A percentile compares a stretch with the other conserved stretches of the same genome.
These are phyloP conservation scores for Musa schizocarpa DNA, from an alignment of 176 grass and related monocot genomes.

Conservation along the genomic window DNA sequence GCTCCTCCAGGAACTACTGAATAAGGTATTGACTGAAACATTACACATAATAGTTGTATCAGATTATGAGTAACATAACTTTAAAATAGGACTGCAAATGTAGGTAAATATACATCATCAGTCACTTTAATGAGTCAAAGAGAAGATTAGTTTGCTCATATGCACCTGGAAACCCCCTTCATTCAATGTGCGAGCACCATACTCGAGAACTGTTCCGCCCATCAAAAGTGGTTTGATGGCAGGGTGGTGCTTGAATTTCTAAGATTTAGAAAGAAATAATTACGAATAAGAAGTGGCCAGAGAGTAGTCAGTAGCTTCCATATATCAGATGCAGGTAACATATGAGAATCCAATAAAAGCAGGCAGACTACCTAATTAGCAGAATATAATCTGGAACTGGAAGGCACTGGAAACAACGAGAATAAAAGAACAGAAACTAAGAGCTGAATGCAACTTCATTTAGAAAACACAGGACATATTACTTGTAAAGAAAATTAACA, in stretches of 20 bases:
- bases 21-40: conserved; percentile 90
- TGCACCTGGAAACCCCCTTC: conserved; percentile 94
- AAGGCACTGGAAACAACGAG: neutral
- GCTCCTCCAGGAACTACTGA: conserved; percentile 86
- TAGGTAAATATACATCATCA: neutral
- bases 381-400: neutral
- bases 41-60: conserved; percentile 11
- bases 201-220: conserved; percentile 77
- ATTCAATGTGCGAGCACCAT: conserved; percentile 92
- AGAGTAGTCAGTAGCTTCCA: neutral
- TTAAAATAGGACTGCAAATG: neutral
- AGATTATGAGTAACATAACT: neutral
- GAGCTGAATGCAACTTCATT: too few relatives aligned
- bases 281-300: neutral
- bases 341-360: neutral
- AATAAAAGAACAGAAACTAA: too few relatives aligned
- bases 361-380: neutral
- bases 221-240: conserved; percentile 56
- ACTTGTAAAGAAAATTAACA: neutral
- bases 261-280: conserved; percentile 16
- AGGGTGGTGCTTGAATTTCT: conserved; percentile 95
- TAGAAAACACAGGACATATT: neutral
- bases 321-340: neutral
- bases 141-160: neutral
- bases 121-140: neutral